phyloP scores from a whole-genome alignment of 2,329 filamentous ascomycete genomes.

The Fusarium cicatricum region DNA sequence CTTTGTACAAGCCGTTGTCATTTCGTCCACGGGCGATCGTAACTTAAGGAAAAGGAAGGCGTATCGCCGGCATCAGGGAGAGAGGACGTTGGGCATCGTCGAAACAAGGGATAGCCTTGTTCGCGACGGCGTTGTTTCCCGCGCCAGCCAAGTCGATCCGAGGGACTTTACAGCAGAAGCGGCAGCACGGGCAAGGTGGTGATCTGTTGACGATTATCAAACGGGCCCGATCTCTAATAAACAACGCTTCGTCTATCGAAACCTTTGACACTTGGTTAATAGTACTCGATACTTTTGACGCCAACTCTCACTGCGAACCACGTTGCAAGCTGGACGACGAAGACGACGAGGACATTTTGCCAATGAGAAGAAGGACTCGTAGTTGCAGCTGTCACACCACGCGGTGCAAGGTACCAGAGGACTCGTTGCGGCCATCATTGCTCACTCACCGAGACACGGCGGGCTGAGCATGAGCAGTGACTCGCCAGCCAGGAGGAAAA shows the following conservation, averaged over 20 bases:
- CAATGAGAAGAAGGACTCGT: slow-evolving; percentile 37
- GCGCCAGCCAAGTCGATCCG: slow-evolving; percentile 24
- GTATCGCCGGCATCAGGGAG: slow-evolving; percentile 28
- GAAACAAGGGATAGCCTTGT: slow-evolving; percentile 43
- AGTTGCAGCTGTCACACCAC: slow-evolving; percentile 37
- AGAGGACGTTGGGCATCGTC: slow-evolving; percentile 39
- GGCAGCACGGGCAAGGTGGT: slow-evolving; percentile 29
- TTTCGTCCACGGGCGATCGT: slow-evolving; percentile 38
- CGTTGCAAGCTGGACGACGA: slow-evolving; percentile 33
- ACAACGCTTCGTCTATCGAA: slow-evolving; percentile 26
- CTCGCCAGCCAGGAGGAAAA: slow-evolving; percentile 29
- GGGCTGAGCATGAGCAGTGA: slow-evolving; percentile 33
- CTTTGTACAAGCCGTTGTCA: slow-evolving; percentile 18
- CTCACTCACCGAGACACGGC: slow-evolving; percentile 18
- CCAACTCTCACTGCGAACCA: slow-evolving; percentile 30
- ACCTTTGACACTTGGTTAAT: slow-evolving; percentile 26
- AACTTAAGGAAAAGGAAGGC: slow-evolving; percentile 33
- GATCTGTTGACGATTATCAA: slow-evolving; percentile 23
- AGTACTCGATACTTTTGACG: slow-evolving; percentile 30
- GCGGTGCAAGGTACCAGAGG: slow-evolving; percentile 18
- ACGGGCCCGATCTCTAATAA: slow-evolving; percentile 40
- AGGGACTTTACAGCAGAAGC: slow-evolving; percentile 7
- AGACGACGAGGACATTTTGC: slow-evolving; percentile 28
- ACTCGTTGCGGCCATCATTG: slow-evolving; percentile 29
- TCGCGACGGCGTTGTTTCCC: slow-evolving; percentile 28